Evolutionary conservation across 1,139 yeast species (phyloP).

Genomic region (Candida neerlandica): DNA sequence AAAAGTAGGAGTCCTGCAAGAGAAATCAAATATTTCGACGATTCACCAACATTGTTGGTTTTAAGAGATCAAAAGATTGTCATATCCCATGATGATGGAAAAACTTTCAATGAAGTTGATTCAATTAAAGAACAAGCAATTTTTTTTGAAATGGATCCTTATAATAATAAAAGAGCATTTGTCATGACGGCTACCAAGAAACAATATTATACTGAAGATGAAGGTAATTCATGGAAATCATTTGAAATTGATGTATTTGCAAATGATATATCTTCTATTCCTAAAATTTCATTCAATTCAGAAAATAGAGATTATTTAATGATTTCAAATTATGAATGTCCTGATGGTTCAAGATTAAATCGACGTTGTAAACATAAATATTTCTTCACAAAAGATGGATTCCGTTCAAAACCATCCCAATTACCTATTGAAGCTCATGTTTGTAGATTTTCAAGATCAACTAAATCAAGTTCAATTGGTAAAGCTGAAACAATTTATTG

Average conservation of each 20-base stretch:
- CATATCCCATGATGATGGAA: constrained; percentile 62
- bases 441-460: constrained; percentile 59
- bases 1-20: constrained; percentile 19
- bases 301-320: constrained; percentile 42
- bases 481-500: constrained; percentile 54
- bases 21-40: constrained; percentile 52
- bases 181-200: constrained; percentile 40
- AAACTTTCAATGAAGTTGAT: constrained; percentile 46
- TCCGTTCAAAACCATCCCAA: constrained; percentile 42
- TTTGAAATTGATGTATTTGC: constrained; percentile 31
- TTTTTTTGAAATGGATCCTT: constrained; percentile 46
- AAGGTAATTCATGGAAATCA: constrained; percentile 58
- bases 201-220: constrained; percentile 58
- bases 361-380: constrained; percentile 38
- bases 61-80: constrained; percentile 33
- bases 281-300: constrained; percentile 38
- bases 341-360: constrained; percentile 20
- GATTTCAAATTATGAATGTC: constrained; percentile 42
- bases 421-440: constrained; percentile 33
- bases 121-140: constrained; percentile 30
- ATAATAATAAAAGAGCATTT: constrained; percentile 52
- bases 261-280: constrained; percentile 18
- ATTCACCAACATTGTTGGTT: constrained; percentile 51
- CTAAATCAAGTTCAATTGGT: constrained; percentile 39
- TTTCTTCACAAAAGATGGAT: constrained; percentile 57